Percentiles rank a stretch among this genome's conserved stretches.
These are phyloP conservation scores for Plasmopara muralis DNA, from an alignment of 352 stramenopile species.

Conservation along the genomic window DNA sequence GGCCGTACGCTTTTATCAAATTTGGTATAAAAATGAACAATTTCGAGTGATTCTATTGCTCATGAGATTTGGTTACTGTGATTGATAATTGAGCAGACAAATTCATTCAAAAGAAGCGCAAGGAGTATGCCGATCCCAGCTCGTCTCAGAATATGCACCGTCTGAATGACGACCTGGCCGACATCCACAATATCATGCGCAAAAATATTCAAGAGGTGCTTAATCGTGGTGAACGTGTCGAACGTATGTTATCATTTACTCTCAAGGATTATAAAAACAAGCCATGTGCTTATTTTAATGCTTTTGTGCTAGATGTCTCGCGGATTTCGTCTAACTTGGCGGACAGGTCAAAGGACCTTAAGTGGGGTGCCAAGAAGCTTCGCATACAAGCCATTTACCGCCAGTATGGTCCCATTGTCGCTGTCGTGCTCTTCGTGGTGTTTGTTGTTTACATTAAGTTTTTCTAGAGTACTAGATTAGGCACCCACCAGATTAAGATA, in stretches of 20 bases:
- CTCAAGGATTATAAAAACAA: neutral
- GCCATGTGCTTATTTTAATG: conserved; percentile 3
- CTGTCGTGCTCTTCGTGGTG: conserved; percentile 74
- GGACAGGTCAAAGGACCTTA: conserved; percentile 94
- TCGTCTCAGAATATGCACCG: conserved; percentile 93
- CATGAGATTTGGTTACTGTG: neutral
- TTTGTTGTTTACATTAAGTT: conserved; percentile 90
- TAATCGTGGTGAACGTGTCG: conserved; percentile 85
- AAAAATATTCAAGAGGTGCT: conserved; percentile 97
- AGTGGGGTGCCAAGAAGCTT: conserved; percentile 95
- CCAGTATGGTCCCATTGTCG: conserved; percentile 79
- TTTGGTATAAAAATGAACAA: conserved; percentile 55
- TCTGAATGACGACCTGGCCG: conserved; percentile 95
- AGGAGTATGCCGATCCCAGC: conserved; percentile 96
- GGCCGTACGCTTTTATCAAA: conserved; percentile 99
- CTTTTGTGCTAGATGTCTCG: conserved; percentile 58
- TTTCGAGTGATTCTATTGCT: neutral
- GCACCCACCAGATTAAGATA: no score
- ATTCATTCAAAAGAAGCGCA: conserved; percentile 96
- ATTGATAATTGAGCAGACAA: conserved; percentile 66
- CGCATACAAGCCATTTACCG: conserved; percentile 86
- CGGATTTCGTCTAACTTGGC: conserved; percentile 87
- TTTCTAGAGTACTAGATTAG: conserved; percentile 45
- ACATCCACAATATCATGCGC: conserved; percentile 99
- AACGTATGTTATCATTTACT: conserved; percentile 43